phyloP scores from a whole-genome alignment of 345 rosid genomes.

The Odontarrhena argentea region DNA sequence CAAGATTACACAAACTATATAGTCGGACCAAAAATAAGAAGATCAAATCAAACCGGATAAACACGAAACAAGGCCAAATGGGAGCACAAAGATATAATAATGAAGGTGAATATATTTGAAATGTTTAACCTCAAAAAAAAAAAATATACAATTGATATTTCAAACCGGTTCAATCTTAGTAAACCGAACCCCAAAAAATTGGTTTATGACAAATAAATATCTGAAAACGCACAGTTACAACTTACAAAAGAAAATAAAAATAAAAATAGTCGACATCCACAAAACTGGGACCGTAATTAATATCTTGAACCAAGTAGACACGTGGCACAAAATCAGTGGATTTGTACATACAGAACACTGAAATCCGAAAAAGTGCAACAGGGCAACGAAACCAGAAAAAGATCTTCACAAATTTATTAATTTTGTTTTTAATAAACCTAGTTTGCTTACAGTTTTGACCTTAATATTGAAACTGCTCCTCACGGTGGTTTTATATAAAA shows the following conservation, averaged over 20 bases:
- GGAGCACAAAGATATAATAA: no score
- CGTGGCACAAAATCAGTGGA: not conserved
- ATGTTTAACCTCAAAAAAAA: no score
- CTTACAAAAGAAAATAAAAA: no score
- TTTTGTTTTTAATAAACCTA: no score
- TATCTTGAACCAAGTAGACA: not conserved
- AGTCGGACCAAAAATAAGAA: no score
- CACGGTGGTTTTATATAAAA: not conserved
- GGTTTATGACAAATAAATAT: slow-evolving; percentile 1
- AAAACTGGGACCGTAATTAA: not conserved
- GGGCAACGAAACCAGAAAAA: not conserved
- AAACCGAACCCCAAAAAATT: not conserved
- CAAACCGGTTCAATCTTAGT: not conserved
- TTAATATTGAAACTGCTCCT: slow-evolving; percentile 25
- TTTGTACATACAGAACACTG: no score
- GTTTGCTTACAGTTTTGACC: not conserved
- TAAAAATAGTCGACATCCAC: not conserved
- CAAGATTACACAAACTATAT: no score
- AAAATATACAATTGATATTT: no score
- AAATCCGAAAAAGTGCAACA: not conserved
- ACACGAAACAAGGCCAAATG: no score
- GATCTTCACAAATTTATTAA: not conserved
- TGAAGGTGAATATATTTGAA: no score
- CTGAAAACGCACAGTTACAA: not conserved
- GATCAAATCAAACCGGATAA: no score